Percentiles rank a stretch among this genome's conserved stretches.
These are phyloP conservation scores for Exophiala sp. DNA, from an alignment of 2,329 filamentous ascomycete genomes.

Conservation along the genomic window DNA sequence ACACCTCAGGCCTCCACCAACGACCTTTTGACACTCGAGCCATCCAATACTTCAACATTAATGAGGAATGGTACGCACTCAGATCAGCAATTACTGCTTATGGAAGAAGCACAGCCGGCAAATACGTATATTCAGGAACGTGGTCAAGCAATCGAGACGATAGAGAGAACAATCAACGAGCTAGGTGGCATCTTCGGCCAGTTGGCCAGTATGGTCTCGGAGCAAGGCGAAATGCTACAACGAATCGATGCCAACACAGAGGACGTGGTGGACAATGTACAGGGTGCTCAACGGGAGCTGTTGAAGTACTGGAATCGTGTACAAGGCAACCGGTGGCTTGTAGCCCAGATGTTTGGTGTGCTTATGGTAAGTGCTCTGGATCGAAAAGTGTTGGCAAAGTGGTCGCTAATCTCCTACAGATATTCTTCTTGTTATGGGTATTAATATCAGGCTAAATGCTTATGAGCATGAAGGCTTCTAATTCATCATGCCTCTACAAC, in stretches of 20 bases:
- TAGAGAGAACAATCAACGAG: constrained; percentile 91
- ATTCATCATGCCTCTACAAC: not conserved
- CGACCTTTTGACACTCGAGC: constrained; percentile 81
- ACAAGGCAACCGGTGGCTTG: constrained; percentile 90
- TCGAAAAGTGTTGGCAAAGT: not conserved
- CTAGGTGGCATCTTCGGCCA: constrained; percentile 91
- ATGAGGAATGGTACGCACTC: constrained; percentile 55
- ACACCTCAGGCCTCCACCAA: constrained; percentile 57
- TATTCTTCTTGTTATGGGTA: constrained; percentile 79
- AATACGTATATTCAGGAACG: constrained; percentile 91
- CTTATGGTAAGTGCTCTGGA: constrained; percentile 60
- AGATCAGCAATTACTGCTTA: constrained; percentile 83
- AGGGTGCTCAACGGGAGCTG: constrained; percentile 89
- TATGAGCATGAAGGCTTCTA: not conserved
- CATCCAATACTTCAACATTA: constrained; percentile 50
- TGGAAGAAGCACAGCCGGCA: constrained; percentile 83
- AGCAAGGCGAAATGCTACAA: constrained; percentile 97
- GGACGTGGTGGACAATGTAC: constrained; percentile 96
- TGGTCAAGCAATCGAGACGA: constrained; percentile 93
- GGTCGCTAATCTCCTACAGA: constrained; percentile 38
- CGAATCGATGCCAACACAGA: constrained; percentile 88
- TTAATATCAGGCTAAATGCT: constrained; percentile 49
- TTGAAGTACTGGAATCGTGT: constrained; percentile 97
- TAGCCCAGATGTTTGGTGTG: constrained; percentile 77
- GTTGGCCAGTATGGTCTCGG: constrained; percentile 91